phyloP scores from a whole-genome alignment of 768 basidiomycete genomes.

The Sistotremastrum niveocremeum region DNA sequence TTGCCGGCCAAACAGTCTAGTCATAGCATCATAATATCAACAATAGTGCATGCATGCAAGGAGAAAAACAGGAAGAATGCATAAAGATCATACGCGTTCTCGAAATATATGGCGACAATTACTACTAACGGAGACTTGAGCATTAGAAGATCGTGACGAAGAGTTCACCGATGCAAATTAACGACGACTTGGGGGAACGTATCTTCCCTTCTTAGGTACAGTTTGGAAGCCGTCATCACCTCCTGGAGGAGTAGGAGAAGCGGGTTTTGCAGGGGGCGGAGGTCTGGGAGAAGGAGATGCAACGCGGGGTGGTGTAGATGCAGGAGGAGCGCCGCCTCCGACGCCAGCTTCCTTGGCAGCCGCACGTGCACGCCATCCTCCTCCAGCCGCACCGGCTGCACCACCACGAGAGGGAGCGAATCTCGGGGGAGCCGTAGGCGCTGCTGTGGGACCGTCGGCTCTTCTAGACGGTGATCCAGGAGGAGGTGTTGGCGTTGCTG shows the following conservation, averaged over 20 bases:
- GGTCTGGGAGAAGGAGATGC: constrained; percentile 17
- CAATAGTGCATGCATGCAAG: no score
- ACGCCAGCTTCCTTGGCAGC: constrained; percentile 29
- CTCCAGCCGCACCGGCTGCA: constrained; percentile 21
- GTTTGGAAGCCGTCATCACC: constrained; percentile 67
- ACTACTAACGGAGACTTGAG: no score
- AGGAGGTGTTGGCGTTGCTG: no score
- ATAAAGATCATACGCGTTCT: no score
- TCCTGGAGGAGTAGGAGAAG: constrained; percentile 16
- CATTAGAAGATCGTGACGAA: no score
- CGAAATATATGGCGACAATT: no score
- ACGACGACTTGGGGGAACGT: no score
- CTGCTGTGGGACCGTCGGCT: constrained; percentile 5
- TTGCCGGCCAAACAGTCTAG: no score
- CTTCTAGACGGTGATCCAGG: neutral
- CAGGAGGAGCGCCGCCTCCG: constrained; percentile 13
- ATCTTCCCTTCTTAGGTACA: constrained; percentile 25
- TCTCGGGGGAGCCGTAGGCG: neutral
- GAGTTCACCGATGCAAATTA: no score
- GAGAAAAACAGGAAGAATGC: no score
- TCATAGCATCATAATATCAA: no score
- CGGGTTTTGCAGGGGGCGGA: constrained; percentile 2
- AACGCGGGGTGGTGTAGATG: constrained; percentile 15
- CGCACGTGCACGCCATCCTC: constrained; percentile 49
- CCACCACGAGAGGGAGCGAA: constrained; percentile 19